Evolutionary conservation across 2,329 filamentous ascomycete genomes (phyloP), one percentile per base, ranked within the genome.

Genomic region (Phialophora verrucosa): DNA sequence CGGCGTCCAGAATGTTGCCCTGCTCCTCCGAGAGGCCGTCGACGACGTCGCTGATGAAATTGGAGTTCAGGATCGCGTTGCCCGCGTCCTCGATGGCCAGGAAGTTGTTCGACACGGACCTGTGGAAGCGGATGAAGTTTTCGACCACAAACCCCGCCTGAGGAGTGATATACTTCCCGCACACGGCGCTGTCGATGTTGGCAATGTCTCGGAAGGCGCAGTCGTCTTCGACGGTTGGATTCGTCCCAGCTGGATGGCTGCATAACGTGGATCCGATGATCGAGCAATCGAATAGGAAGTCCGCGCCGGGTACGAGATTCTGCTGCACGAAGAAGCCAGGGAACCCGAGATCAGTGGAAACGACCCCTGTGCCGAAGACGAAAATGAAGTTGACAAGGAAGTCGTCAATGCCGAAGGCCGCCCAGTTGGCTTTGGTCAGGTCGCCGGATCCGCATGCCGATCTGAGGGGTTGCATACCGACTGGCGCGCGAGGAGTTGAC

Each of bases 81-180:
- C 29, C 44, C 10, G 56, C 62, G 25, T 60, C 56, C 20, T 60
- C 38, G 42, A 64, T 64, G 55, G 62, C 56, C 10, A 31, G n/a
- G 25, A 51, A 44, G 31, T 54, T 42, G 27, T 64, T 64, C 56
- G 32, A 47, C 56, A 60, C 17, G 2, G n/a, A 47, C 35, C 60
- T 42, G 12, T 47, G 44, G n/a, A 59, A 53, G 6, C 44, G 23
- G 31, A 64, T 64, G 31, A 31, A 64, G 62, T 64, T 64, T 38
- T 64, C 31, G 31, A 60, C 62, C 12, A 64, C 47, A 27, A 64
- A 64, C 10, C n/a, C 62, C 4, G 47, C 56, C 49, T 60, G 25
- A 7, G 62, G 62, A 25, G 62, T 17, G 11, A 55, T 31, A 35
- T 51, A 64, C 4, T 44, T 55, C 12, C 25, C 44, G 35, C 62